Evolutionary conservation across 495 filamentous ascomycete genomes (phyloP).

Genomic region (Aspergillus leporis): DNA sequence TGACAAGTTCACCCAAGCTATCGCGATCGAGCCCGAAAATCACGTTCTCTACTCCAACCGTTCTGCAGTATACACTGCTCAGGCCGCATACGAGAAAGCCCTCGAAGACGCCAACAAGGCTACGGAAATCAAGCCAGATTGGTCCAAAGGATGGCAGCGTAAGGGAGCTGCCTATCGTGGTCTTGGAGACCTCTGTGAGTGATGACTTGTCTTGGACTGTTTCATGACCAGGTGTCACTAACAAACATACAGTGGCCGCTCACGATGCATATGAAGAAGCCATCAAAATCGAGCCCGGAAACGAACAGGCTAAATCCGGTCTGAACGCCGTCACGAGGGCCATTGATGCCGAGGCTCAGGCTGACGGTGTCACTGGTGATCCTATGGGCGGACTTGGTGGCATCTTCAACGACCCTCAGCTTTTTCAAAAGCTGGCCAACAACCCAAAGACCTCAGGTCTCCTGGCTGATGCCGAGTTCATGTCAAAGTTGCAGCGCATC

Average conservation of each 20-base stretch:
- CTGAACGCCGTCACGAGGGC: slow-evolving; percentile 79
- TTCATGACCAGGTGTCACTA: background rate
- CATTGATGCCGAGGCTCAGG: slow-evolving; percentile 75
- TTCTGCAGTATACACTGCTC: slow-evolving; percentile 92
- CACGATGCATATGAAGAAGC: slow-evolving; percentile 89
- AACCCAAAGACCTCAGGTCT: slow-evolving; percentile 91
- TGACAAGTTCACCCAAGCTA: slow-evolving; percentile 91
- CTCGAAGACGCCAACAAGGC: slow-evolving; percentile 90
- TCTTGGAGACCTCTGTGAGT: slow-evolving; percentile 72
- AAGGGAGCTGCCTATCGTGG: slow-evolving; percentile 92
- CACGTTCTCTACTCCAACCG: slow-evolving; percentile 98
- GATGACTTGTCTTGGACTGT: background rate
- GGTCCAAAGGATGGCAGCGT: slow-evolving; percentile 92
- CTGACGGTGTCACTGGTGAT: slow-evolving; percentile 66
- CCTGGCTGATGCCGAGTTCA: slow-evolving; percentile 84
- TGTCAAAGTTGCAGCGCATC: slow-evolving; percentile 81
- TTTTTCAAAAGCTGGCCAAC: slow-evolving; percentile 83
- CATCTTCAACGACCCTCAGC: slow-evolving; percentile 90
- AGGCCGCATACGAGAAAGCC: slow-evolving; percentile 80
- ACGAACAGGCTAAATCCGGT: slow-evolving; percentile 89
- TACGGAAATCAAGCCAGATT: slow-evolving; percentile 92
- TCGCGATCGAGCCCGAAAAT: slow-evolving; percentile 82
- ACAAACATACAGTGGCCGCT: slow-evolving; percentile 60
- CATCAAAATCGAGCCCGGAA: slow-evolving; percentile 84
- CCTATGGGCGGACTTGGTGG: slow-evolving; percentile 75